Evolutionary conservation across 192 early-diverging fungal species (phyloP).

Genomic region (Coemansia sp.): DNA sequence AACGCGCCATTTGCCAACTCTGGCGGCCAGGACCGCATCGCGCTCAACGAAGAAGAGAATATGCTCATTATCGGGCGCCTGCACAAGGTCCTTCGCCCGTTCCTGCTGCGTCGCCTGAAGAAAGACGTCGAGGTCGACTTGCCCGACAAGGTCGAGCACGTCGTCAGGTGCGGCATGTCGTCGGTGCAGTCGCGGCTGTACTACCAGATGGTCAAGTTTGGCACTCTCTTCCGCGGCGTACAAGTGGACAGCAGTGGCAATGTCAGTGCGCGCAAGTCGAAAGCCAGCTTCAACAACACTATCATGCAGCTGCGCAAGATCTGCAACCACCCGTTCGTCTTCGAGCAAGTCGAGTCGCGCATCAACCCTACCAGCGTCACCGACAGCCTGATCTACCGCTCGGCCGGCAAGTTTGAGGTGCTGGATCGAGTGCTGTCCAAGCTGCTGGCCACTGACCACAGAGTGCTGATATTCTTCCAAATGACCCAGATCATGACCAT

Average conservation of each 20-base stretch:
- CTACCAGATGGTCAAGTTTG: slow-evolving; percentile 82
- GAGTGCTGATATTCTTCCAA: slow-evolving; percentile 81
- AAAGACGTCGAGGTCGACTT: slow-evolving; percentile 98
- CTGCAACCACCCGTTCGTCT: slow-evolving; percentile 98
- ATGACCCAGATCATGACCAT: slow-evolving; percentile 94
- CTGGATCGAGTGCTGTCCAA: slow-evolving; percentile 96
- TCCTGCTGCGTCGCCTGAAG: slow-evolving; percentile 94
- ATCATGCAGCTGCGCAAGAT: slow-evolving; percentile 99
- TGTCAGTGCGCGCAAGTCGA: slow-evolving; percentile 49
- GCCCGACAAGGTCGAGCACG: slow-evolving; percentile 95
- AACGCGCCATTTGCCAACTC: slow-evolving; percentile 88
- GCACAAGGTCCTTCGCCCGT: slow-evolving; percentile 97
- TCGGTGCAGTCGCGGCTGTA: slow-evolving; percentile 84
- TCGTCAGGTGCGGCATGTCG: slow-evolving; percentile 91
- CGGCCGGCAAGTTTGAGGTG: slow-evolving; percentile 96
- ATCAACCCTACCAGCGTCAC: slow-evolving; percentile 74
- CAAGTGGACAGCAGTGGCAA: slow-evolving; percentile 30
- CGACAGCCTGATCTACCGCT: slow-evolving; percentile 80
- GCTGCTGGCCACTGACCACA: slow-evolving; percentile 76
- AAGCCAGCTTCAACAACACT: slow-evolving; percentile 81
- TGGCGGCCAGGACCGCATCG: slow-evolving; percentile 85
- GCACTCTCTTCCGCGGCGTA: slow-evolving; percentile 67
- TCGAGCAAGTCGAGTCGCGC: slow-evolving; percentile 85
- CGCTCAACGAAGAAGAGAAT: slow-evolving; percentile 97
- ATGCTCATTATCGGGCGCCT: slow-evolving; percentile 94